phyloP scores from a whole-genome alignment of 1,284 basidiomycete genomes.

The Pseudomicrostroma phylloplanum region DNA sequence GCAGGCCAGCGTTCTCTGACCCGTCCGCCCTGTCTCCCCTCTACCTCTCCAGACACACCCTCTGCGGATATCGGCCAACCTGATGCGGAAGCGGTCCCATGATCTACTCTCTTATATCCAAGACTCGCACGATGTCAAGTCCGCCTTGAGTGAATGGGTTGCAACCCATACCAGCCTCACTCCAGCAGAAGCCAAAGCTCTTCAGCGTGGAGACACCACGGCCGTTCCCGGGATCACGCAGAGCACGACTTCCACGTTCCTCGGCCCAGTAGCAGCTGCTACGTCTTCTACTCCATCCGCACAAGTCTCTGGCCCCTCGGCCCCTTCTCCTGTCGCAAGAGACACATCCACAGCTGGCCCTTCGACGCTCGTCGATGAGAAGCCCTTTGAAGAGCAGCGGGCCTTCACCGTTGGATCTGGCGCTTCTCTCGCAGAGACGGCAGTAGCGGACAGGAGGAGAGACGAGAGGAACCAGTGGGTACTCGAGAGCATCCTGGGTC shows the following conservation, averaged over 20 bases:
- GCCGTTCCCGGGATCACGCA: not conserved
- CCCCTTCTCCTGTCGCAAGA: not conserved
- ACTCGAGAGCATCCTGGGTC: not conserved
- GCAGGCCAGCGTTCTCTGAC: not conserved
- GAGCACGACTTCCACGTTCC: not conserved
- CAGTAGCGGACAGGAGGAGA: not conserved
- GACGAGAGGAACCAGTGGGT: not conserved
- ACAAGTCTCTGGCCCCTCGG: not conserved
- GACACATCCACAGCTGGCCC: not conserved
- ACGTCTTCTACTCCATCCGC: not conserved
- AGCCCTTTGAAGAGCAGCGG: conserved; percentile 1
- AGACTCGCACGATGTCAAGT: conserved; percentile 66
- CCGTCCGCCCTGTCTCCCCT: not conserved
- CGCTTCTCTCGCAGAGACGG: conserved; percentile 1
- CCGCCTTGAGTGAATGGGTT: conserved; percentile 38
- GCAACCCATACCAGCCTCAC: conserved; percentile 5
- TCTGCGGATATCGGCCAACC: conserved; percentile 38
- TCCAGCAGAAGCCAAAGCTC: not conserved
- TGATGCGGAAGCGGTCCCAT: conserved; percentile 47
- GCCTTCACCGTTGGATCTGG: not conserved
- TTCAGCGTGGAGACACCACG: not conserved
- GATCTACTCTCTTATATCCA: conserved; percentile 76
- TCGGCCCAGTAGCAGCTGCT: not conserved
- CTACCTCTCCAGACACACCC: conserved; percentile 26
- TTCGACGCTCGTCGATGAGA: not conserved